Conservation (phyloP, 306 rosid genomes). For the Trichosanthes cucumerina region DNA sequence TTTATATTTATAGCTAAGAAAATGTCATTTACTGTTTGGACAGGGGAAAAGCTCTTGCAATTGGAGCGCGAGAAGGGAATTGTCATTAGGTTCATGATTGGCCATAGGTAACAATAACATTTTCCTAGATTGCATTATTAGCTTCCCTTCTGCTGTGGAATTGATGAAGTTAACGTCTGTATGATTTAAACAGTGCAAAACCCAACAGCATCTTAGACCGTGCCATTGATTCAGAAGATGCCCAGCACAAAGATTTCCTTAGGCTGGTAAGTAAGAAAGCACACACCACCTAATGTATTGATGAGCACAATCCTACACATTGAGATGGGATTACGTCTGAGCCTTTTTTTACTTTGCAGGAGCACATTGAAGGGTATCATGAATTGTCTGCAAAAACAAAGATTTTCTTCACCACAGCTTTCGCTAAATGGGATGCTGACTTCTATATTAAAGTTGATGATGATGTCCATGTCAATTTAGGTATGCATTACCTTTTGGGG, state of each 20-base stretch:
- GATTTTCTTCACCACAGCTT: conserved; percentile 6
- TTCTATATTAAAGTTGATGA: conserved; percentile 12
- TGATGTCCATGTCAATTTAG: conserved; percentile 12
- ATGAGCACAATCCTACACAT: conserved; percentile 7
- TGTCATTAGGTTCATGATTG: conserved; percentile 89
- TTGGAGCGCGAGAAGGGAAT: conserved; percentile 95
- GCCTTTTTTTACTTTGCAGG: background rate
- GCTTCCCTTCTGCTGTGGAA: conserved; percentile 4
- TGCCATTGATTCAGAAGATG: conserved; percentile 87
- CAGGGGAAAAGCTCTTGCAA: conserved; percentile 75
- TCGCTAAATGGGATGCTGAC: conserved; percentile 11
- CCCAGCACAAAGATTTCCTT: conserved; percentile 60
- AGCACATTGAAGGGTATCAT: conserved; percentile 8
- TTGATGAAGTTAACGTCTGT: conserved; percentile 20
- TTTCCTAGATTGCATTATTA: background rate
- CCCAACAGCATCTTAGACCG: conserved; percentile 92
- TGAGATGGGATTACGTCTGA: background rate
- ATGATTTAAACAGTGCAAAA: conserved; percentile 58
- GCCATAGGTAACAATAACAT: conserved; percentile 57
- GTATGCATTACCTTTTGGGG: background rate
- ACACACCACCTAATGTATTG: background rate
- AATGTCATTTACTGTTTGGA: conserved; percentile 19
- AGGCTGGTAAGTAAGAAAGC: conserved; percentile 41
- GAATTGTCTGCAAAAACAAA: conserved; percentile 11
- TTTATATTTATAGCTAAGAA: background rate